A percentile compares a stretch with the other conserved stretches of the same genome.
Conservation (phyloP, 1,284 basidiomycete genomes). For the Ganoderma leucocontextum region DNA sequence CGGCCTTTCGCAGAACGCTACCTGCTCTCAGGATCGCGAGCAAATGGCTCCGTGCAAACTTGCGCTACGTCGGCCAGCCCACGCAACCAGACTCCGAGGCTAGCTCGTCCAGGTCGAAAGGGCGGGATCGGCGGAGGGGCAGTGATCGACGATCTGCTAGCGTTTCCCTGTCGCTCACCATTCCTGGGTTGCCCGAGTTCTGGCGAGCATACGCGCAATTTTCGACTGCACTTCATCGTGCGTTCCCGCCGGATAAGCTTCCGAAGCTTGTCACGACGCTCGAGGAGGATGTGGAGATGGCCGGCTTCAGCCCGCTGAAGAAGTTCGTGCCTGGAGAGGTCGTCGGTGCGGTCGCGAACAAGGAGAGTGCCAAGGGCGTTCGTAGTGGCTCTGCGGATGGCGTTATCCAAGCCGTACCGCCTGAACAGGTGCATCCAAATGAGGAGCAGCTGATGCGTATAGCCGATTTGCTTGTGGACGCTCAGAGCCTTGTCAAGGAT, state of each 20-base stretch:
- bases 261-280: slow-evolving; percentile 73
- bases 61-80: slow-evolving; percentile 70
- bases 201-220: slow-evolving; percentile 83
- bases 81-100: slow-evolving; percentile 40
- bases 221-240: slow-evolving; percentile 63
- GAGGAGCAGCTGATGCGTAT: slow-evolving; percentile 96
- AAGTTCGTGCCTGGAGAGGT: slow-evolving; percentile 53
- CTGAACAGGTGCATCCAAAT: slow-evolving; percentile 86
- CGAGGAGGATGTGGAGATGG: slow-evolving; percentile 93
- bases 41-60: slow-evolving; percentile 89
- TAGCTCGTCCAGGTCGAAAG: slow-evolving; percentile 31
- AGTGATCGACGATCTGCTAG: slow-evolving; percentile 24
- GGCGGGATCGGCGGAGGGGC: slow-evolving; percentile 26
- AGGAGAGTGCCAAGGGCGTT: slow-evolving; percentile 24
- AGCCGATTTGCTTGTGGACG: slow-evolving; percentile 84
- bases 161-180: slow-evolving; percentile 17
- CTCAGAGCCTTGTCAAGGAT: slow-evolving; percentile 64
- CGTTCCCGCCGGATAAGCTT: slow-evolving; percentile 77
- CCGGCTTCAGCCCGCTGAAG: slow-evolving; percentile 87
- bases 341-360: slow-evolving; percentile 39
- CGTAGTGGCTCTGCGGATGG: slow-evolving; percentile 14
- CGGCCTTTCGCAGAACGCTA: slow-evolving; percentile 85
- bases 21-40: slow-evolving; percentile 88
- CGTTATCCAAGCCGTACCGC: slow-evolving; percentile 26
- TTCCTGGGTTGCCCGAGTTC: slow-evolving; percentile 58